Conservation (phyloP, 2,329 filamentous ascomycete genomes). For the Ascomycota sp. region DNA sequence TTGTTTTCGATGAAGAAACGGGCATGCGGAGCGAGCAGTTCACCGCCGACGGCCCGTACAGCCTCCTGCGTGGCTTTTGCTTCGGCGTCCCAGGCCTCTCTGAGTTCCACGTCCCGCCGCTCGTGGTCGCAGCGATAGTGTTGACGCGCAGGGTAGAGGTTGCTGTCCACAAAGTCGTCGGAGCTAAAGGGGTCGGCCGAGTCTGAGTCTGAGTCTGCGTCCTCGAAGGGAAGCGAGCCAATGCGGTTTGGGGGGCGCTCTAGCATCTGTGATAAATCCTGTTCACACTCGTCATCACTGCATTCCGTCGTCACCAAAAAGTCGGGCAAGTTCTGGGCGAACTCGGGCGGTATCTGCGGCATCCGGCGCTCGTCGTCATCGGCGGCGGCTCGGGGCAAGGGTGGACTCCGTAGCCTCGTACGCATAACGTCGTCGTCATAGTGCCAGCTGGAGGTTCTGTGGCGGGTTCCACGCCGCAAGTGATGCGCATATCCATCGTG, state of each 20-base stretch:
- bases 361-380: constrained; percentile 24
- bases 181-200: constrained; percentile 9
- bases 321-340: constrained; percentile 23
- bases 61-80: constrained; percentile 35
- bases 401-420: constrained; percentile 23
- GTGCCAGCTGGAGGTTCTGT: constrained; percentile 30
- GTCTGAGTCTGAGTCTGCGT: constrained; percentile 17
- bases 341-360: constrained; percentile 37
- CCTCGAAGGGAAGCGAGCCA: constrained; percentile 34
- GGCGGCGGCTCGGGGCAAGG: constrained; percentile 16
- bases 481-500: constrained; percentile 5
- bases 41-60: constrained; percentile 33
- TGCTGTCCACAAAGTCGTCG: constrained; percentile 8
- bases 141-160: constrained; percentile 1
- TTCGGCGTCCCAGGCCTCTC: constrained; percentile 22
- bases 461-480: constrained; percentile 5
- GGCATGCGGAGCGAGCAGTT: constrained; percentile 51
- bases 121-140: constrained; percentile 6
- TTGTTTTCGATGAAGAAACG: constrained; percentile 67
- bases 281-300: constrained; percentile 32
- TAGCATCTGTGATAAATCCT: constrained; percentile 7
- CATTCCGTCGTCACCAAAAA: constrained; percentile 38
- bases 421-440: constrained; percentile 29
- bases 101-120: constrained; percentile 7
- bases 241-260: constrained; percentile 30